These are phyloP conservation scores for Hypomyces perniciosus DNA, from an alignment of 2,329 filamentous ascomycete species.

Conservation along the genomic window DNA sequence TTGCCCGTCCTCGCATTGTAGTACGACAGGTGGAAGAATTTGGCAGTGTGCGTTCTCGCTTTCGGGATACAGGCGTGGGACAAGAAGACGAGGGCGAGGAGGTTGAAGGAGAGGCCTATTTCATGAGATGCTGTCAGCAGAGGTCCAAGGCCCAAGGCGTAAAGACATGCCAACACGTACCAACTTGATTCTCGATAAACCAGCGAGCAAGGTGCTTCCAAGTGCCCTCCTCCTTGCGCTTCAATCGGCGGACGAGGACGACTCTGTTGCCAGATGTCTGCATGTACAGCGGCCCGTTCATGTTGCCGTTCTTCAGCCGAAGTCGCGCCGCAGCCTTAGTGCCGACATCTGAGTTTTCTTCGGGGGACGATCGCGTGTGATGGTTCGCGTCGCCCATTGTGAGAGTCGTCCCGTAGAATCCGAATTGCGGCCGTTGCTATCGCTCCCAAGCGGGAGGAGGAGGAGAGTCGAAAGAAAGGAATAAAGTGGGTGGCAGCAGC, in stretches of 20 bases:
- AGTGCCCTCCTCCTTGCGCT: constrained; percentile 56
- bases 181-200: constrained; percentile 74
- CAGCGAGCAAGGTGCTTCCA: constrained; percentile 58
- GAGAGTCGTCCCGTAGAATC: too few species aligned
- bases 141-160: background rate
- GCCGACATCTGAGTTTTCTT: constrained; percentile 17
- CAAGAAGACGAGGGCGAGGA: constrained; percentile 74
- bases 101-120: constrained; percentile 75
- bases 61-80: constrained; percentile 78
- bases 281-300: constrained; percentile 54
- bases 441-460: too few species aligned
- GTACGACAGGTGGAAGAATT: constrained; percentile 85
- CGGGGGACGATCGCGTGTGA: constrained; percentile 2
- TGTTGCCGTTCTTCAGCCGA: constrained; percentile 32
- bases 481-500: too few species aligned
- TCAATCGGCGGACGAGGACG: constrained; percentile 50
- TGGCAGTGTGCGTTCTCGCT: constrained; percentile 70
- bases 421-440: too few species aligned
- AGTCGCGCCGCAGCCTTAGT: constrained; percentile 20
- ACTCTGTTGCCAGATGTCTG: constrained; percentile 46
- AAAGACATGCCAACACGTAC: constrained; percentile 42
- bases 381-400: background rate
- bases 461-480: too few species aligned
- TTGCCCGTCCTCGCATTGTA: constrained; percentile 60
- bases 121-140: constrained; percentile 19